phyloP scores from a whole-genome alignment of 495 filamentous ascomycete genomes.

The Penicillium bialowiezense region DNA sequence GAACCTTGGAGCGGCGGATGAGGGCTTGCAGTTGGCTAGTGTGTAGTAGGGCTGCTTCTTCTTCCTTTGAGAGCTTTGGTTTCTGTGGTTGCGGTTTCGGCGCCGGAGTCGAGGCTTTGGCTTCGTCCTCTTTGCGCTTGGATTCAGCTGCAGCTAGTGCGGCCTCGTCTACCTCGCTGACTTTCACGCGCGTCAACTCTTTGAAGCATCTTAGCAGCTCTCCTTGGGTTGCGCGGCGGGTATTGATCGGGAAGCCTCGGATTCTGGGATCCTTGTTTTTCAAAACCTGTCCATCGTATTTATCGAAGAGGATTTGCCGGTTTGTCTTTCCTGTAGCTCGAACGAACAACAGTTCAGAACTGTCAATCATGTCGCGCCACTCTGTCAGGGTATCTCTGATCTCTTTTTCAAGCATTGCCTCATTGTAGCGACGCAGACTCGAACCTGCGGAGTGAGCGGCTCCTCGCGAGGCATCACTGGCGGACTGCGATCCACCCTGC shows the following conservation, averaged over 20 bases:
- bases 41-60: conserved; percentile 75
- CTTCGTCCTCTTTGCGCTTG: conserved; percentile 29
- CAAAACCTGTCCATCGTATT: conserved; percentile 84
- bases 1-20: conserved; percentile 85
- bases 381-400: conserved; percentile 72
- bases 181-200: conserved; percentile 86
- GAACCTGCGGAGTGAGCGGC: conserved; percentile 92
- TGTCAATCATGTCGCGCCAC: conserved; percentile 82
- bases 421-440: conserved; percentile 87
- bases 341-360: conserved; percentile 78
- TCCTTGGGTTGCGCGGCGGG: conserved; percentile 86
- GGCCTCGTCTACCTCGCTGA: conserved; percentile 67
- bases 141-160: conserved; percentile 48
- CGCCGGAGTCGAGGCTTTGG: conserved; percentile 39
- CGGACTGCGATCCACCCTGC: conserved; percentile 90
- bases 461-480: conserved; percentile 87
- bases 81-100: conserved; percentile 51
- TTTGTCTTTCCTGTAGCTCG: conserved; percentile 86
- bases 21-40: conserved; percentile 84
- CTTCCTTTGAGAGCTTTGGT: conserved; percentile 66
- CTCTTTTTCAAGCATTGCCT: conserved; percentile 79
- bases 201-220: conserved; percentile 92
- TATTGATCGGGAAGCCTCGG: conserved; percentile 90
- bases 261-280: conserved; percentile 79
- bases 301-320: conserved; percentile 78